phyloP scores from a whole-genome alignment of 768 basidiomycete species.

The Trametes maxima region DNA sequence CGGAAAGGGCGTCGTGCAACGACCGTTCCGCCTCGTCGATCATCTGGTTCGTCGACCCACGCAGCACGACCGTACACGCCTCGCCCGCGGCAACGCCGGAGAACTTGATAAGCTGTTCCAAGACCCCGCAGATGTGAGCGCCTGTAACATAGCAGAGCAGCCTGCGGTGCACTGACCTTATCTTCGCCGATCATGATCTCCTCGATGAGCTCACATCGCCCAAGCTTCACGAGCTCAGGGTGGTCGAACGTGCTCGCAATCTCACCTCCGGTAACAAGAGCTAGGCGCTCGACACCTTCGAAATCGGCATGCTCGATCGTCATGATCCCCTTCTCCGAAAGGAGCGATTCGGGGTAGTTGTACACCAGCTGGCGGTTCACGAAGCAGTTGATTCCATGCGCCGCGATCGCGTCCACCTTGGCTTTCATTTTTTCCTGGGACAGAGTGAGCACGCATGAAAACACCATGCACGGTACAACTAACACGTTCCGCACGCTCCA shows the following conservation, averaged over 20 bases:
- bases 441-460: not conserved
- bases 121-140: constrained; percentile 7
- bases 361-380: constrained; percentile 98
- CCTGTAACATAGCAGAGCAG: not conserved
- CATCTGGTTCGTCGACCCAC: constrained; percentile 98
- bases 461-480: constrained; percentile 24
- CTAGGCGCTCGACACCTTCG: constrained; percentile 95
- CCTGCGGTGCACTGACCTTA: constrained; percentile 56
- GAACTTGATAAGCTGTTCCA: constrained; percentile 92
- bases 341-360: constrained; percentile 96
- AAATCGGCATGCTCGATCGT: constrained; percentile 99
- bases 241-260: constrained; percentile 95
- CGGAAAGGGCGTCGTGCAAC: constrained; percentile 95
- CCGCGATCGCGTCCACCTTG: constrained; percentile 92
- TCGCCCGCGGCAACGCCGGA: constrained; percentile 97
- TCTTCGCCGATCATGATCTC: constrained; percentile 99
- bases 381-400: constrained; percentile 95
- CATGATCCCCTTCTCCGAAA: constrained; percentile 95
- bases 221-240: constrained; percentile 90
- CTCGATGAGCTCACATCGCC: constrained; percentile 92
- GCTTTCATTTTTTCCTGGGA: constrained; percentile 98
- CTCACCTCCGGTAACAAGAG: constrained; percentile 96
- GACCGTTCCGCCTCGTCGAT: constrained; percentile 98
- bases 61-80: constrained; percentile 96
- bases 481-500: constrained; percentile 93